Percentiles rank a stretch among this genome's conserved stretches.
Evolutionary conservation across 2,329 filamentous ascomycete genomes (phyloP).

Genomic region (Leptographium procerum): DNA sequence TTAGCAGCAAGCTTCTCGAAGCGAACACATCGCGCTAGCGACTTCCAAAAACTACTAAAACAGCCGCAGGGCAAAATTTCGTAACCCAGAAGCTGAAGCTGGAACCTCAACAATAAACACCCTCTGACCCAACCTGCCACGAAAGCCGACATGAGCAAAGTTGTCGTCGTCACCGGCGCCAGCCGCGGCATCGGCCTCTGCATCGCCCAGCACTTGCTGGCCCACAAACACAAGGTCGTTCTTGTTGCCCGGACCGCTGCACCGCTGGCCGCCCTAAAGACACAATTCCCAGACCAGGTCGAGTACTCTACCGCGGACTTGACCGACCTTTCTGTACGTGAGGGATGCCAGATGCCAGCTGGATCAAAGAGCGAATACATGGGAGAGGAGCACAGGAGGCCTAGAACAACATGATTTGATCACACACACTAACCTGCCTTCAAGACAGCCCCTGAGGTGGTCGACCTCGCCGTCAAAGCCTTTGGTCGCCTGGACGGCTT

Average conservation of each 20-base stretch:
- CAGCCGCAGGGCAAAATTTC: not conserved
- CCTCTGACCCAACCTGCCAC: not conserved
- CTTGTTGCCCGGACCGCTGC: slow-evolving; percentile 43
- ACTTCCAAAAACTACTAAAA: not conserved
- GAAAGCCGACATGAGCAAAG: slow-evolving; percentile 26
- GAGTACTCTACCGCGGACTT: slow-evolving; percentile 46
- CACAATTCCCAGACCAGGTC: slow-evolving; percentile 39
- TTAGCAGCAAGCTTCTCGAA: not conserved
- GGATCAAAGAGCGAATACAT: no score
- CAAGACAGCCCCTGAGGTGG: slow-evolving; percentile 48
- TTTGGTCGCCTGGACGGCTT: slow-evolving; percentile 71
- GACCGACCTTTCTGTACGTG: slow-evolving; percentile 20
- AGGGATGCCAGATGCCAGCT: no score
- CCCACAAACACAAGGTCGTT: slow-evolving; percentile 45
- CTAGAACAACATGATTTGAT: no score
- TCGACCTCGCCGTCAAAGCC: slow-evolving; percentile 50
- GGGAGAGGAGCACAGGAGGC: not conserved
- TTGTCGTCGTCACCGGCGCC: slow-evolving; percentile 57
- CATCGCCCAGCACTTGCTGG: slow-evolving; percentile 39
- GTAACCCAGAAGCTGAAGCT: not conserved
- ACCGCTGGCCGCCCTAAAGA: slow-evolving; percentile 38
- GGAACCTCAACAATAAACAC: not conserved
- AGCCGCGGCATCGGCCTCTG: slow-evolving; percentile 52
- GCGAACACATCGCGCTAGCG: not conserved
- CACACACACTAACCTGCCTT: not conserved